Conservation (phyloP, 2,329 filamentous ascomycete species). For the Penicillium sp. region DNA sequence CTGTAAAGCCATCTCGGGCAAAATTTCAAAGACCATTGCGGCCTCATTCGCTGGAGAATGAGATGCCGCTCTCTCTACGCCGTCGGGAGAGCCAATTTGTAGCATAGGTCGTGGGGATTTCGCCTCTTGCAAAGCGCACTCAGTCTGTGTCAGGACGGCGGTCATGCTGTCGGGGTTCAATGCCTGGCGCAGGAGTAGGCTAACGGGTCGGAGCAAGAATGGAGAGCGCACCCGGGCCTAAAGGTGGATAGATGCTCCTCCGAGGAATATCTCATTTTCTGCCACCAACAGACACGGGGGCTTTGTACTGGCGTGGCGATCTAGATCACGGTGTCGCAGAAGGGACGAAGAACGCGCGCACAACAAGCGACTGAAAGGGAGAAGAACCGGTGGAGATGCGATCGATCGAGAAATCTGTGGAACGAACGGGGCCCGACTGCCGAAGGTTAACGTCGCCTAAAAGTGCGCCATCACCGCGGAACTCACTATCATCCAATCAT, state of each 20-base stretch:
- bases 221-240: constrained; percentile 24
- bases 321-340: neutral
- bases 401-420: constrained; percentile 8
- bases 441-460: constrained; percentile 9
- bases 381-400: neutral
- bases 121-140: constrained; percentile 7
- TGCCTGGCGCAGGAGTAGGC: constrained; percentile 12
- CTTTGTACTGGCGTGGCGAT: constrained; percentile 7
- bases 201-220: constrained; percentile 9
- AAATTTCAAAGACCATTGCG: constrained; percentile 58
- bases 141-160: constrained; percentile 18
- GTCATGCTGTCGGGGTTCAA: constrained; percentile 23
- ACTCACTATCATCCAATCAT: constrained; percentile 3
- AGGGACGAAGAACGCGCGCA: neutral
- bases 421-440: constrained; percentile 6
- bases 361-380: neutral
- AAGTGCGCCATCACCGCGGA: constrained; percentile 1
- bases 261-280: constrained; percentile 33
- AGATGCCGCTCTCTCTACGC: neutral
- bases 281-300: constrained; percentile 15
- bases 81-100: constrained; percentile 13
- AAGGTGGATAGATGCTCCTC: constrained; percentile 24
- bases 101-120: constrained; percentile 10
- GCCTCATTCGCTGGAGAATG: constrained; percentile 2
- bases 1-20: constrained; percentile 69